Evolutionary conservation across 176 grass and related monocot species (phyloP).

Genomic region (Olyra latifolia): DNA sequence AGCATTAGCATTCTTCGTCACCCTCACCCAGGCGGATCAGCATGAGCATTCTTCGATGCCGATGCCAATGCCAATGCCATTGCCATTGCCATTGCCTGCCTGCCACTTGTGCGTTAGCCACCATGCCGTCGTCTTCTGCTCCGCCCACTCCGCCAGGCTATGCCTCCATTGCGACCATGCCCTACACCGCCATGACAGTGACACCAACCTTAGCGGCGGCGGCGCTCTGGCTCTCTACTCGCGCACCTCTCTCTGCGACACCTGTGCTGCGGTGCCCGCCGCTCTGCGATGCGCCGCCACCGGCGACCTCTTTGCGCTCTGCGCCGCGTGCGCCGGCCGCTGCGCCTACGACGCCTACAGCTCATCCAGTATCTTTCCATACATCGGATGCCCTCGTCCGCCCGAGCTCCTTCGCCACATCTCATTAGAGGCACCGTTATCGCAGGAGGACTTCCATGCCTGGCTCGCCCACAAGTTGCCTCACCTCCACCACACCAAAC

Average conservation of each 20-base stretch:
- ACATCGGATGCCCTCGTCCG: conserved; percentile 32
- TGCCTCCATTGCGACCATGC: conserved; percentile 49
- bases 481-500: not conserved
- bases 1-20: no score
- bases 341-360: no score
- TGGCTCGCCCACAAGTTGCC: conserved; percentile 21
- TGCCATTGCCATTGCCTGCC: not conserved
- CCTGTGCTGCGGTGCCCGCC: conserved; percentile 19
- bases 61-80: no score
- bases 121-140: conserved; percentile 55
- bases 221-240: conserved; percentile 19
- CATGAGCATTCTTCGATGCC: no score
- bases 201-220: not conserved
- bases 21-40: no score
- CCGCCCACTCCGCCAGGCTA: conserved; percentile 38
- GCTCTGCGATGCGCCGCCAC: not conserved
- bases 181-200: conserved; percentile 17
- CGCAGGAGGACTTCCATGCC: not conserved
- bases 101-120: conserved; percentile 32
- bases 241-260: conserved; percentile 46
- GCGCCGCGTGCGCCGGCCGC: conserved; percentile 10
- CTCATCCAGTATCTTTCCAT: not conserved
- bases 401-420: conserved; percentile 10
- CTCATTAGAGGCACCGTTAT: conserved; percentile 16
- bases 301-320: not conserved